Percentiles rank a stretch among this genome's conserved stretches.
These are phyloP conservation scores for Grosmannia serpens DNA, from an alignment of 2,329 filamentous ascomycete species.

Conservation along the genomic window DNA sequence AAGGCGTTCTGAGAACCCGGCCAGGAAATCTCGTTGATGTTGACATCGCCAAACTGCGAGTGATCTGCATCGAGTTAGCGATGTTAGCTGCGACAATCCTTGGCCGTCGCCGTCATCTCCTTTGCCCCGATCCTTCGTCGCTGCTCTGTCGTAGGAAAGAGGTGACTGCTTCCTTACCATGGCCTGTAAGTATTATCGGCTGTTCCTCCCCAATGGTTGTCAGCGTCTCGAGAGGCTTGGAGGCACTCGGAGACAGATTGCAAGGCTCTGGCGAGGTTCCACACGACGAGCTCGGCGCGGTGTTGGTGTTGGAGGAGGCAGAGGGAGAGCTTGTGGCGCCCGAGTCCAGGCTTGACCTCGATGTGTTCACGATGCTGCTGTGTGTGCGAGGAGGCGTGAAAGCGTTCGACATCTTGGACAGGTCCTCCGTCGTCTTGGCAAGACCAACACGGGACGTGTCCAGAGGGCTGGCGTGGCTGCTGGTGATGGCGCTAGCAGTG, in stretches of 20 bases:
- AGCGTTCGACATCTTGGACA: slow-evolving; percentile 43
- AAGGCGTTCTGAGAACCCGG: slow-evolving; percentile 70
- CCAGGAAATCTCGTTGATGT: slow-evolving; percentile 55
- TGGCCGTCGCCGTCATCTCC: too few species aligned
- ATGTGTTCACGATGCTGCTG: slow-evolving; percentile 29
- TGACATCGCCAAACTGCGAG: slow-evolving; percentile 29
- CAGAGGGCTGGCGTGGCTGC: slow-evolving; percentile 24
- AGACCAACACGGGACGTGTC: slow-evolving; percentile 19
- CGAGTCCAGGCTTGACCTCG: slow-evolving; percentile 37
- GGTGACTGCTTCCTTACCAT: too few species aligned
- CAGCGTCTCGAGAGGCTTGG: slow-evolving; percentile 50
- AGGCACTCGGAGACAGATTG: slow-evolving; percentile 57
- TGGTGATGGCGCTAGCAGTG: slow-evolving; percentile 8
- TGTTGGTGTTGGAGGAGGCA: slow-evolving; percentile 48
- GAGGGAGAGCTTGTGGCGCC: slow-evolving; percentile 53
- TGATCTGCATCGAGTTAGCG: slow-evolving; percentile 19
- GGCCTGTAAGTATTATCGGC: slow-evolving; percentile 34
- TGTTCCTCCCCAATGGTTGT: slow-evolving; percentile 58
- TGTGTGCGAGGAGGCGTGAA: slow-evolving; percentile 44
- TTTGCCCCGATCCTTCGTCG: too few species aligned
- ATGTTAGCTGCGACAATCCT: slow-evolving; percentile 5
- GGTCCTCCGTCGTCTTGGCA: slow-evolving; percentile 32
- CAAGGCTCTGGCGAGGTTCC: slow-evolving; percentile 69
- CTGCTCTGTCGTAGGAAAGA: too few species aligned
- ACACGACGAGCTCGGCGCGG: slow-evolving; percentile 52